Evolutionary conservation across 345 rosid genomes (phyloP).

Genomic region (Reutealis trisperma): DNA sequence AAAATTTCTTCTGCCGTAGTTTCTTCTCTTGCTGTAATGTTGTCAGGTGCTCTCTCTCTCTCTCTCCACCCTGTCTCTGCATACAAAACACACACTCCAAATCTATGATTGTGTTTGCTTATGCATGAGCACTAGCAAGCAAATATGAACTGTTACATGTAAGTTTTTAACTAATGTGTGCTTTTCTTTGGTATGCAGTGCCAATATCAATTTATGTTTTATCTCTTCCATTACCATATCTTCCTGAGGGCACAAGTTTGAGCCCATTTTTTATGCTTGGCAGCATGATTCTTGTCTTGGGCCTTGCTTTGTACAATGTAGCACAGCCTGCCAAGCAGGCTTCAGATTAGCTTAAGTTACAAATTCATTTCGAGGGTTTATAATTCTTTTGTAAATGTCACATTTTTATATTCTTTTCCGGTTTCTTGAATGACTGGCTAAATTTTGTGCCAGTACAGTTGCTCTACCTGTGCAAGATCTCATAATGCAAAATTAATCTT

Average conservation of each 20-base stretch:
- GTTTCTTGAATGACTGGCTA: background rate
- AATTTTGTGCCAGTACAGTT: background rate
- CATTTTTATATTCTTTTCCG: background rate
- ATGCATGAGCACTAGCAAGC: background rate
- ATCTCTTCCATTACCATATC: constrained; percentile 81
- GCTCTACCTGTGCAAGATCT: background rate
- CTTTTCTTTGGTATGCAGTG: constrained; percentile 43
- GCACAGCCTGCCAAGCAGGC: constrained; percentile 33
- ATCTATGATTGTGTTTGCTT: background rate
- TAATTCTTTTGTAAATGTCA: background rate
- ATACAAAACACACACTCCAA: background rate
- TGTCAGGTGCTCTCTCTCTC: constrained; percentile 54
- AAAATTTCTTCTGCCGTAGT: constrained; percentile 77
- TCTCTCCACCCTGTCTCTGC: background rate
- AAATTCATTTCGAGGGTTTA: background rate
- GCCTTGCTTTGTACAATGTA: constrained; percentile 68
- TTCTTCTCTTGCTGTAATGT: constrained; percentile 61
- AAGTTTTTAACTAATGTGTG: constrained; percentile 1
- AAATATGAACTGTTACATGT: background rate
- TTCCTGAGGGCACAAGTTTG: constrained; percentile 68
- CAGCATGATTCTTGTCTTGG: constrained; percentile 50
- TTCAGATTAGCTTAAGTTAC: constrained; percentile 22
- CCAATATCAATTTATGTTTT: constrained; percentile 68
- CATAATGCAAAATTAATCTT: no score
- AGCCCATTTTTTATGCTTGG: constrained; percentile 67